Percentiles rank a stretch among this genome's conserved stretches.
Conservation (phyloP, 2,329 filamentous ascomycete species). For the Beauveria bassiana region DNA sequence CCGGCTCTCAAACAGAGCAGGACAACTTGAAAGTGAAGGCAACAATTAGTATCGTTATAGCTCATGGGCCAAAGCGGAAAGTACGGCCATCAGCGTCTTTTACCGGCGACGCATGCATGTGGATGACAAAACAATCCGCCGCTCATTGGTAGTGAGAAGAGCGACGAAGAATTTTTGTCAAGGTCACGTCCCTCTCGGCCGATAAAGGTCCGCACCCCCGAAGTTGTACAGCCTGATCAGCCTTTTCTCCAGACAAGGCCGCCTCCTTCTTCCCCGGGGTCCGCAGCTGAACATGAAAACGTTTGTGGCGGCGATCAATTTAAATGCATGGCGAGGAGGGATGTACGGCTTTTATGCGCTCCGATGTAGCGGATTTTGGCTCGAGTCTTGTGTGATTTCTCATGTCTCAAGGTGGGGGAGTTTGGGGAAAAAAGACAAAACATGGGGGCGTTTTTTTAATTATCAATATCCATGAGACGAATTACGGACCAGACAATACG, state of each 20-base stretch:
- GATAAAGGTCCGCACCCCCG: not conserved
- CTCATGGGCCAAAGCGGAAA: not conserved
- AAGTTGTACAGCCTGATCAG: not conserved
- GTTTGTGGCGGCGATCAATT: not conserved
- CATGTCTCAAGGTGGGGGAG: no score
- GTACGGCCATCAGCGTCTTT: not conserved
- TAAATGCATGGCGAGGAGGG: not conserved
- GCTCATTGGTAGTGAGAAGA: no score
- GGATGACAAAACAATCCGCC: no score
- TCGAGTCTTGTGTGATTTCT: no score
- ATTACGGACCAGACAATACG: not conserved
- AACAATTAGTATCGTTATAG: not conserved
- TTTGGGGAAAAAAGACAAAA: no score
- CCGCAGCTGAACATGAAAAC: not conserved
- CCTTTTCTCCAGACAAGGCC: not conserved
- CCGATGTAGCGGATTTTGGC: not conserved
- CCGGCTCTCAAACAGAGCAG: not conserved
- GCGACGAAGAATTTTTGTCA: no score
- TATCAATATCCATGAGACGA: not conserved
- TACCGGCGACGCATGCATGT: no score
- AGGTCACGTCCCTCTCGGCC: not conserved
- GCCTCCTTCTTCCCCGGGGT: not conserved
- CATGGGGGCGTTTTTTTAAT: not conserved
- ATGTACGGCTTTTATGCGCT: not conserved
- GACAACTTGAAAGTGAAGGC: not conserved